A percentile compares a stretch with the other conserved stretches of the same genome.
These are phyloP conservation scores for Aphanomyces cochlioides DNA, from an alignment of 352 stramenopile species.

Conservation along the genomic window DNA sequence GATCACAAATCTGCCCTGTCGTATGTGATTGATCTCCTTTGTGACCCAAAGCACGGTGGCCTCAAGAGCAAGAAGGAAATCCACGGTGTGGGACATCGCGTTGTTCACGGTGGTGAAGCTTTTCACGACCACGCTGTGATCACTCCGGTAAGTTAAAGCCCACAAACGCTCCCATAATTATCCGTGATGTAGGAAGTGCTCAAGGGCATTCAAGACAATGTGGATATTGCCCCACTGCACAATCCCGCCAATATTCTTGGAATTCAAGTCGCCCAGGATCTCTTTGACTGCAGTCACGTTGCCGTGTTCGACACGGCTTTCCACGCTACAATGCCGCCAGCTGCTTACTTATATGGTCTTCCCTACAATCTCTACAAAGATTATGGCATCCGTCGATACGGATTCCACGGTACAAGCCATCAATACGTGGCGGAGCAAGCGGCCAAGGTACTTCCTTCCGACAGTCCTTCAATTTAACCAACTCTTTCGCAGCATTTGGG, in stretches of 20 bases:
- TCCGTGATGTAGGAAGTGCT: constrained; percentile 38
- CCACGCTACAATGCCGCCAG: constrained; percentile 78
- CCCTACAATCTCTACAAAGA: constrained; percentile 76
- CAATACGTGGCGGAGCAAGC: constrained; percentile 80
- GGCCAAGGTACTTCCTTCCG: constrained; percentile 31
- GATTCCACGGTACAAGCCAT: constrained; percentile 88
- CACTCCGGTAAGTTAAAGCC: constrained; percentile 28
- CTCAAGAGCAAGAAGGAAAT: constrained; percentile 48
- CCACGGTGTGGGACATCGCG: constrained; percentile 75
- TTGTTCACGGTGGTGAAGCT: constrained; percentile 84
- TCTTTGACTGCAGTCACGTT: constrained; percentile 77
- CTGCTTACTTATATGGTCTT: constrained; percentile 78
- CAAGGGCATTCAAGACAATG: constrained; percentile 55
- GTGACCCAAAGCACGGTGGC: constrained; percentile 18
- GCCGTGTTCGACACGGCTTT: constrained; percentile 91
- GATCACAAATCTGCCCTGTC: constrained; percentile 27
- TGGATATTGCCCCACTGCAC: constrained; percentile 74
- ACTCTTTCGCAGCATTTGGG: constrained; percentile 36
- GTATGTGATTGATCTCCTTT: constrained; percentile 27
- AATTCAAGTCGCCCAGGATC: constrained; percentile 73
- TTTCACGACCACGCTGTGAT: constrained; percentile 63
- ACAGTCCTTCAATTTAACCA: background rate
- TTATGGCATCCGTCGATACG: constrained; percentile 82
- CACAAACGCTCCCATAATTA: background rate
- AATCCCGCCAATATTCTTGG: constrained; percentile 83